phyloP scores from a whole-genome alignment of 495 filamentous ascomycete species.

The Achaetomiella virescens region DNA sequence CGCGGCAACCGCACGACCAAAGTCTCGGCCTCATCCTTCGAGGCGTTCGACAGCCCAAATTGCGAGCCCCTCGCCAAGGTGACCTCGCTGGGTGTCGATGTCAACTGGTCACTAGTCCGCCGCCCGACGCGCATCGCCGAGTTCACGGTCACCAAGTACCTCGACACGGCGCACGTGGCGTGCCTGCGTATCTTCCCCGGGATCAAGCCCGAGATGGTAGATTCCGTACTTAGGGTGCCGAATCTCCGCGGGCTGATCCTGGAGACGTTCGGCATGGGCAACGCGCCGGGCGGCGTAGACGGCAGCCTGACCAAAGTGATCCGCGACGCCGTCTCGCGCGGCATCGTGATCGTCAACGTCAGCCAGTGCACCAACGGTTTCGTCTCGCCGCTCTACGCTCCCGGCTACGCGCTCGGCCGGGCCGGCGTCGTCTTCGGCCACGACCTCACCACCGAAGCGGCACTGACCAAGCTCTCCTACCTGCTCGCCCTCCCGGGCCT shows the following conservation, averaged over 20 bases:
- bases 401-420: constrained; percentile 78
- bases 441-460: constrained; percentile 90
- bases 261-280: constrained; percentile 94
- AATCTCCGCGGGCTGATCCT: constrained; percentile 78
- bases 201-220: constrained; percentile 91
- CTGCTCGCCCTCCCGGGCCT: constrained; percentile 64
- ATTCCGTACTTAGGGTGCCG: constrained; percentile 74
- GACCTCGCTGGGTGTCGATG: constrained; percentile 70
- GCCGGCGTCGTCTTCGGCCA: constrained; percentile 89
- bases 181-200: constrained; percentile 93
- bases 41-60: constrained; percentile 84
- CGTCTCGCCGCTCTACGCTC: constrained; percentile 85
- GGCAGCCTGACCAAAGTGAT: constrained; percentile 77
- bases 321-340: constrained; percentile 66
- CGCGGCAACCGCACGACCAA: constrained; percentile 89
- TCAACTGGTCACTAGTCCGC: constrained; percentile 76
- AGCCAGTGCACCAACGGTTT: constrained; percentile 87
- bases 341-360: constrained; percentile 86
- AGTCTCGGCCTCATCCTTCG: constrained; percentile 77
- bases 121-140: constrained; percentile 65
- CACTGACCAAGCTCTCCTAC: constrained; percentile 88
- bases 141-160: constrained; percentile 69
- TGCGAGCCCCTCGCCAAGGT: constrained; percentile 72
- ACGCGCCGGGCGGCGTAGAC: constrained; percentile 81
- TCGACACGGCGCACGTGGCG: constrained; percentile 84